Evolutionary conservation across 1,284 basidiomycete genomes (phyloP).

Genomic region (Mycena sp.): DNA sequence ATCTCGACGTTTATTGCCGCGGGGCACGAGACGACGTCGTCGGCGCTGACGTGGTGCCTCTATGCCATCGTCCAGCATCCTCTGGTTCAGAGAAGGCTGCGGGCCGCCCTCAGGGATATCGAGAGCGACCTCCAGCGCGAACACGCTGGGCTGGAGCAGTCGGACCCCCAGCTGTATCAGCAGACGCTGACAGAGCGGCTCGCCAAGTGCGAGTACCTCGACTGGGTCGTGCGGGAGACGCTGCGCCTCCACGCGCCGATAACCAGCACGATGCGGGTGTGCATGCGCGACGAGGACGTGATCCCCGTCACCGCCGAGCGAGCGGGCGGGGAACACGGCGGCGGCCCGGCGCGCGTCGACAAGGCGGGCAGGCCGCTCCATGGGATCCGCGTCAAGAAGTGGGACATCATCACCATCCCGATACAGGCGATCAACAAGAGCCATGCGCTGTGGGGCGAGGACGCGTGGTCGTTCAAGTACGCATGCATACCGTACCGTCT

Average conservation of each 20-base stretch:
- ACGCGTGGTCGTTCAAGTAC: conserved; percentile 71
- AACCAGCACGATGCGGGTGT: conserved; percentile 69
- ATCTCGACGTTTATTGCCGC: conserved; percentile 83
- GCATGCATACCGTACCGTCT: conserved; percentile 32
- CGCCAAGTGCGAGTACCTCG: conserved; percentile 46
- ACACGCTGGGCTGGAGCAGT: conserved; percentile 23
- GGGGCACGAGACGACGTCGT: conserved; percentile 69
- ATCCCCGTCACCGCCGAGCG: conserved; percentile 58
- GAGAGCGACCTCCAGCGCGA: conserved; percentile 29
- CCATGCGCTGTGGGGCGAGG: conserved; percentile 70
- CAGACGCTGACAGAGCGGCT: conserved; percentile 38
- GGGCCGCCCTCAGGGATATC: conserved; percentile 56
- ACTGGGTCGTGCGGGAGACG: conserved; percentile 67
- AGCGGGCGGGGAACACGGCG: conserved; percentile 12
- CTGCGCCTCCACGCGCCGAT: conserved; percentile 75
- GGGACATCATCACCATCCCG: conserved; percentile 70
- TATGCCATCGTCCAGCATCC: conserved; percentile 68
- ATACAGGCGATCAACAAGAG: conserved; percentile 73
- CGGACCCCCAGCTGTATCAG: conserved; percentile 27
- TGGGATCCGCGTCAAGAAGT: conserved; percentile 54
- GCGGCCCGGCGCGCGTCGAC: conserved; percentile 37
- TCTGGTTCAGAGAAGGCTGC: conserved; percentile 64
- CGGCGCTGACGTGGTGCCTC: conserved; percentile 78
- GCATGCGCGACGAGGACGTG: conserved; percentile 58
- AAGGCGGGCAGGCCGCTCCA: conserved; percentile 37